Conservation (phyloP, 2,329 filamentous ascomycete genomes). For the Celoporthe dispersa region DNA sequence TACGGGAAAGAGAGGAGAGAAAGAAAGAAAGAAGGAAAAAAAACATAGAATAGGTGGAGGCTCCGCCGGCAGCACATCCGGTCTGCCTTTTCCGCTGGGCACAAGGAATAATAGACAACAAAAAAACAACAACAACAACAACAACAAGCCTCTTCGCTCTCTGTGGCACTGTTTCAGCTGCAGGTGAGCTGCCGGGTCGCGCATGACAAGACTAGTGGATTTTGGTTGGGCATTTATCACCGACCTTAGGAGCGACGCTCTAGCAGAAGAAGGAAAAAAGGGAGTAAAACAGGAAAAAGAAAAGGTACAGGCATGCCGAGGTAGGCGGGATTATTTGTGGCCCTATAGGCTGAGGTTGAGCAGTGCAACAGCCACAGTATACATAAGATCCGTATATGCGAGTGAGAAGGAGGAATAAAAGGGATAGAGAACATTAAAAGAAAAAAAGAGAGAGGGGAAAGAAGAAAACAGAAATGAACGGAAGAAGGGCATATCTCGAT, state of each 20-base stretch:
- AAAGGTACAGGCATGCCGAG: background rate
- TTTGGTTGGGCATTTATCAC: background rate
- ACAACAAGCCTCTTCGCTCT: background rate
- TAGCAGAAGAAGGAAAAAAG: background rate
- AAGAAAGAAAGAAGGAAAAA: background rate
- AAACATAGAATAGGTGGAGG: slow-evolving; percentile 11
- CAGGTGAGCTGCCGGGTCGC: background rate
- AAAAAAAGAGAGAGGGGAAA: background rate
- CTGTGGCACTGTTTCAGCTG: slow-evolving; percentile 23
- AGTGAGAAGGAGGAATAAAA: background rate
- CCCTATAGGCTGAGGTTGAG: background rate
- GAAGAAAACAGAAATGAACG: background rate
- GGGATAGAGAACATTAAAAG: background rate
- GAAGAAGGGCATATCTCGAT: background rate
- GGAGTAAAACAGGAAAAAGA: background rate
- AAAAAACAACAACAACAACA: background rate
- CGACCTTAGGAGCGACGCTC: background rate
- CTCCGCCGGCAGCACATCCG: slow-evolving; percentile 14
- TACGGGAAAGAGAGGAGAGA: background rate
- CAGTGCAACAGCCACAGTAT: background rate
- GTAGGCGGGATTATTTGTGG: background rate
- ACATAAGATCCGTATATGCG: background rate
- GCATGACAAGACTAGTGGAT: background rate
- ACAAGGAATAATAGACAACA: background rate
- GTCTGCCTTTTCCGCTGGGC: background rate